Base-by-base conservation (phyloP, 768 basidiomycete genomes). In the Xanthoconium stramineum region DNA sequence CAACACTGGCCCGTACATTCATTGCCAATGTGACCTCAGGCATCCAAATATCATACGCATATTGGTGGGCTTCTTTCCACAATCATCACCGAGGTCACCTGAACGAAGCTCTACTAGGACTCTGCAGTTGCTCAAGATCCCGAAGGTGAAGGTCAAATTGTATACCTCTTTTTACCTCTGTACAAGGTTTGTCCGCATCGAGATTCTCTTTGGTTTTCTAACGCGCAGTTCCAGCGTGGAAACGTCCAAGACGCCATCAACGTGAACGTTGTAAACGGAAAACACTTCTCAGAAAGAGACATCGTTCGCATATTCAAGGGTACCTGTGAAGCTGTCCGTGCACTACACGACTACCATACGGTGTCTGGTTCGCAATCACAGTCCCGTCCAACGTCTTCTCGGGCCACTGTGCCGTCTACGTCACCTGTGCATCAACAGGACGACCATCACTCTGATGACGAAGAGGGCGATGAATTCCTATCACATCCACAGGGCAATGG, bases 21-120 rank as follows among this genome's bases (percentile, higher is more conserved):
- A 29, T 52, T 50, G 24, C 9, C 28, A 32, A 50, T 28, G 44
- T 53, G 24, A 20, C 32, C 24, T 55, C 61, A 94, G 92, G 69
- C 96, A 98, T 71, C 90, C 89, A 19, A 98, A 98, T 71, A 98
- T 98, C 65, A 99, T 99, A 69, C 89, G 89, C 37, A 94, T 96
- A 70, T 73, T 96, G 71, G 91, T 89, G 42, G 62, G 53, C 75
- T 75, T 7, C 19, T 35, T 44, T 48, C 28, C 24, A 3, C 10
- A 24, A 24, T 36, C 2, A 30, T 29, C 17, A n/a, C n/a, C 5
- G 12, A 45, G 17, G 24, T 19, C 38, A 30, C n/a, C 5, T 30
- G 14, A 52, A 28, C 37, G 42, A 36, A 61, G 62, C 43, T 46
- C 37, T 35, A 29, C 29, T 46, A 92, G 90, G 94, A 98, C 67